phyloP scores from a whole-genome alignment of 768 basidiomycete species.

The Mycena pura region DNA sequence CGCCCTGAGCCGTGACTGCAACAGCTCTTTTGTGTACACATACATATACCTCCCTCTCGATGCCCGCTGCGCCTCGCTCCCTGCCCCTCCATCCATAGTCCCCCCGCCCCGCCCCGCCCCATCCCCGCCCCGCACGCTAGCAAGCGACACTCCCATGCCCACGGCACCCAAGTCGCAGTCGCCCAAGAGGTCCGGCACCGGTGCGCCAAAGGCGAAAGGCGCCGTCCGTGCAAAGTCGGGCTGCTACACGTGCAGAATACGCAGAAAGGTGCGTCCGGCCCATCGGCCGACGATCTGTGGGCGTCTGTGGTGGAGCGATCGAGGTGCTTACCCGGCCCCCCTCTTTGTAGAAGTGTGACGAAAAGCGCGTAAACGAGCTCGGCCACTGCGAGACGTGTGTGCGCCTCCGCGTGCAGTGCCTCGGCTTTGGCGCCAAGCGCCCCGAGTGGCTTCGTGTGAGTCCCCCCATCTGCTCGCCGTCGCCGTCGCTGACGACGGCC shows the following conservation, averaged over 20 bases:
- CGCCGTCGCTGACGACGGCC: not conserved
- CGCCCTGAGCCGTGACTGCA: too few relatives aligned
- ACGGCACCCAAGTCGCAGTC: conserved; percentile 50
- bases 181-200: conserved; percentile 52
- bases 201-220: conserved; percentile 78
- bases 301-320: too few relatives aligned
- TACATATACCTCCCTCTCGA: too few relatives aligned
- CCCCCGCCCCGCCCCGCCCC: too few relatives aligned
- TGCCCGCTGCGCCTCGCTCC: not conserved
- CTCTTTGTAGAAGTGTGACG: conserved; percentile 96
- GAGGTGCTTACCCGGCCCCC: too few relatives aligned
- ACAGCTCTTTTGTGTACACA: conserved; percentile 23
- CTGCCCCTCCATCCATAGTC: conserved; percentile 20
- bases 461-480: conserved; percentile 25
- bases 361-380: conserved; percentile 63
- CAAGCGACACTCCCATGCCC: conserved; percentile 46
- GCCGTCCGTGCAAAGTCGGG: conserved; percentile 87
- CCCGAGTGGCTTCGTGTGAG: conserved; percentile 86
- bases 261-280: conserved; percentile 92
- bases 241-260: conserved; percentile 88
- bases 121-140: too few relatives aligned
- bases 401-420: conserved; percentile 82
- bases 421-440: conserved; percentile 85
- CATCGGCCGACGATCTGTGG: too few relatives aligned
- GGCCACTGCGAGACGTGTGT: conserved; percentile 79